These are phyloP conservation scores for Nothomitra cinnamomea DNA, from an alignment of 2,329 filamentous ascomycete genomes.

Conservation along the genomic window DNA sequence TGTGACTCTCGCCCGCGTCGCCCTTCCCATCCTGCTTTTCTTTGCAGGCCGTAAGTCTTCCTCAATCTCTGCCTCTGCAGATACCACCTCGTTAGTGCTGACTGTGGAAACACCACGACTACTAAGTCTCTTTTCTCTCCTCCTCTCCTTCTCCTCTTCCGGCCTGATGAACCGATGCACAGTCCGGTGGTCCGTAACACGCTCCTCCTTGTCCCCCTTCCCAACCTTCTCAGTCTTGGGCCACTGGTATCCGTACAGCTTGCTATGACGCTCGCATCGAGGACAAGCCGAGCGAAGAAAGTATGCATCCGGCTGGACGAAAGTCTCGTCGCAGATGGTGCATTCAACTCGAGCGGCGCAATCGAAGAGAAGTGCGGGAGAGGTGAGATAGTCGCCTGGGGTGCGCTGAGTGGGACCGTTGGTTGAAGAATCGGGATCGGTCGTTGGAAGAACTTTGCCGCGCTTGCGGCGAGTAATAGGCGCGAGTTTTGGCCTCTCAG, in stretches of 20 bases:
- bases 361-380: conserved; percentile 56
- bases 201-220: conserved; percentile 48
- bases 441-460: not conserved
- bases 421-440: not conserved
- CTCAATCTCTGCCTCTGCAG: no score
- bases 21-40: no score
- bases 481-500: not conserved
- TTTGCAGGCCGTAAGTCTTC: no score
- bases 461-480: not conserved
- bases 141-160: conserved; percentile 37
- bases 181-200: conserved; percentile 67
- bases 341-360: conserved; percentile 77
- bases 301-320: conserved; percentile 80
- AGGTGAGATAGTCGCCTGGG: conserved; percentile 71
- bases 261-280: conserved; percentile 86
- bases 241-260: conserved; percentile 89
- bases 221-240: conserved; percentile 81
- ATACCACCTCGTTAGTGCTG: no score
- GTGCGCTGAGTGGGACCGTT: conserved; percentile 25
- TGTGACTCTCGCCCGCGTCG: no score
- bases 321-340: conserved; percentile 62
- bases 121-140: not conserved
- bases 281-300: conserved; percentile 74
- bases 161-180: conserved; percentile 69
- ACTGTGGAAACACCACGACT: no score